Evolutionary conservation across 2,329 filamentous ascomycete species (phyloP), one percentile per base, ranked within the genome.

Genomic region (Nemania sp.): DNA sequence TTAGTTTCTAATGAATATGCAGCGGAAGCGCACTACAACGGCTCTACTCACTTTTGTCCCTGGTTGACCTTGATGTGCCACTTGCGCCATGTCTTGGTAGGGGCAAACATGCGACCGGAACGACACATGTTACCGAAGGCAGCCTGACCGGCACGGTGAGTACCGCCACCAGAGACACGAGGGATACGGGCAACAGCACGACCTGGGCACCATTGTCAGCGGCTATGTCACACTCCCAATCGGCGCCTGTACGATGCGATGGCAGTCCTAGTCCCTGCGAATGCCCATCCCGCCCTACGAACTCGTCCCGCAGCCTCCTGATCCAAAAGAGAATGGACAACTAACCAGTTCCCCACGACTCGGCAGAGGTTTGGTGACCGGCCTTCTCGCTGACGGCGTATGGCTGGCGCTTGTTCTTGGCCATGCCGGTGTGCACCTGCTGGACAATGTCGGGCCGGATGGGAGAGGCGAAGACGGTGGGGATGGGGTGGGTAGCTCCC

Each of bases 41-140:
- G 21, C 18, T 45, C 17, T 21, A 80, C 87, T 81, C 79, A 92
- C 91, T 95, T 97, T 88, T 99, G 95, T 81, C 90, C 90, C 82
- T 96, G 88, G 88, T 96, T 97, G 88, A 99, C 88, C 92, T 98
- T 98, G 87, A 97, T 87, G 87, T 99, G 95, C 96, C 95, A 99
- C 87, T 97, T 97, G 81, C 95, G 88, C 96, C 95, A 99, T 85
- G 97, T 90, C 90, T 99, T 99, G 83, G 95, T 99, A 72, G 95
- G 95, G 74, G 95, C 95, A 85, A 99, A 99, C 95, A 99, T 99
- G 85, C 95, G 95, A 86, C 96, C 95, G 79, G 94, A 97, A 81
- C 95, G 93, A 86, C 95, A 99, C 92, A 94, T 92, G 91, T 99
- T 99, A 92, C 95, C 95, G 83, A 98, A 99, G 74, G 95, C 95